These are phyloP conservation scores for Musa troglodytarum DNA, from an alignment of 176 grass and related monocot genomes.

Conservation along the genomic window DNA sequence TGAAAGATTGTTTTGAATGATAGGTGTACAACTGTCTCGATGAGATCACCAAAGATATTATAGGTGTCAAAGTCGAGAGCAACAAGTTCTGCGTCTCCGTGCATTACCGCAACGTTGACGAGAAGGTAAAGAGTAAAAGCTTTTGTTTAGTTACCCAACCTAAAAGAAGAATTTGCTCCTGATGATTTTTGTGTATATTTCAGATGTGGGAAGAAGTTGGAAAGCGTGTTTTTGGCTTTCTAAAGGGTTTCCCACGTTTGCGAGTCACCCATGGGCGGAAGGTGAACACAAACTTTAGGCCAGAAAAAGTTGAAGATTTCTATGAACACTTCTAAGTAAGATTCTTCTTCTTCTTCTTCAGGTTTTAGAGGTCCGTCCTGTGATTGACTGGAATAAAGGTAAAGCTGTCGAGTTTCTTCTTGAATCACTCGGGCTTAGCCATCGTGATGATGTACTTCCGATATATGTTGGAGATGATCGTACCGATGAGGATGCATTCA, in stretches of 20 bases:
- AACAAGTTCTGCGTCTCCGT: slow-evolving; percentile 94
- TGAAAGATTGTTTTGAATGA: not conserved
- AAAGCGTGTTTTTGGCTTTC: slow-evolving; percentile 22
- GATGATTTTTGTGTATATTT: not conserved
- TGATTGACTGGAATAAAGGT: slow-evolving; percentile 56
- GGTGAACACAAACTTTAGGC: slow-evolving; percentile 11
- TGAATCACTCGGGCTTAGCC: slow-evolving; percentile 37
- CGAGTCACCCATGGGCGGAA: slow-evolving; percentile 43
- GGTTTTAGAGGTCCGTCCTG: slow-evolving; percentile 56
- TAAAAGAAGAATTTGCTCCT: too few species aligned
- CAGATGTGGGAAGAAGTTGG: slow-evolving; percentile 38
- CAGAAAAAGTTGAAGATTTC: not conserved
- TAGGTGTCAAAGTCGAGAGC: slow-evolving; percentile 66
- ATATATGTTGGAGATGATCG: slow-evolving; percentile 52
- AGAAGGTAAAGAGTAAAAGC: slow-evolving; percentile 37
- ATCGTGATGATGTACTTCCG: slow-evolving; percentile 28
- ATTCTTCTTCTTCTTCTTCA: not conserved
- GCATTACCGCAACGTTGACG: slow-evolving; percentile 81
- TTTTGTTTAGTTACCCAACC: too few species aligned
- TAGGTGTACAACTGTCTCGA: slow-evolving; percentile 68
- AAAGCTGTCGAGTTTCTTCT: slow-evolving; percentile 59
- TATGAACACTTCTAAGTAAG: not conserved
- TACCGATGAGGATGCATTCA: slow-evolving; percentile 54
- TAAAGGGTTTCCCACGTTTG: slow-evolving; percentile 37
- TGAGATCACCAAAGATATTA: slow-evolving; percentile 45